These are phyloP conservation scores for Solanum gandarillasii DNA, from an alignment of 257 asterid species.

Conservation along the genomic window DNA sequence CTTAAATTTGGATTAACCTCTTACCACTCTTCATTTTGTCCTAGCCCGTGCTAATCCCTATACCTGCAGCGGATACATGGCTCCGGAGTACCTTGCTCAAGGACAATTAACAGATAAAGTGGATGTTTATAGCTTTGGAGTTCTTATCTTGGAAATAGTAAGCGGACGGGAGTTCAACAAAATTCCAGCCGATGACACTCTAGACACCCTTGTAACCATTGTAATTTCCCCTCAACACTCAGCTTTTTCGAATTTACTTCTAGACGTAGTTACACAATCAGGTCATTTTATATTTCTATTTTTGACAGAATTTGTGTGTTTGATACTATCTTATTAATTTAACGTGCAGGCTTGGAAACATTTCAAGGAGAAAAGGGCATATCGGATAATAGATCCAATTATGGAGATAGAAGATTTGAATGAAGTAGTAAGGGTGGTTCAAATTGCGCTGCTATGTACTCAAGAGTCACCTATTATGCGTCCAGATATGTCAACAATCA, in stretches of 20 bases:
- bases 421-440: constrained; percentile 1
- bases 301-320: neutral
- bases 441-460: constrained; percentile 7
- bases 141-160: constrained; percentile 3
- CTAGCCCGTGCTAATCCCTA: neutral
- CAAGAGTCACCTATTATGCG: constrained; percentile 1
- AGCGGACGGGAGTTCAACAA: constrained; percentile 1
- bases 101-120: constrained; percentile 9
- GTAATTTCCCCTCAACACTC: neutral
- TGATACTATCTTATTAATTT: neutral
- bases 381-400: neutral
- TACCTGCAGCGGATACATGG: constrained; percentile 9
- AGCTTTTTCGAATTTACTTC: neutral
- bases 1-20: neutral
- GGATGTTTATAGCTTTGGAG: constrained; percentile 13
- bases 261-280: neutral
- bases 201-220: constrained; percentile 7
- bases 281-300: neutral
- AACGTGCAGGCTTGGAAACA: constrained; percentile 7
- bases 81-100: constrained; percentile 4
- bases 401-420: neutral
- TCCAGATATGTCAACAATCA: neutral
- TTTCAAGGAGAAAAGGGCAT: neutral
- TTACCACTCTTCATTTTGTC: neutral
- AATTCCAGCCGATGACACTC: neutral